phyloP scores from a whole-genome alignment of 257 asterid genomes.

The Jasminum sambac region DNA sequence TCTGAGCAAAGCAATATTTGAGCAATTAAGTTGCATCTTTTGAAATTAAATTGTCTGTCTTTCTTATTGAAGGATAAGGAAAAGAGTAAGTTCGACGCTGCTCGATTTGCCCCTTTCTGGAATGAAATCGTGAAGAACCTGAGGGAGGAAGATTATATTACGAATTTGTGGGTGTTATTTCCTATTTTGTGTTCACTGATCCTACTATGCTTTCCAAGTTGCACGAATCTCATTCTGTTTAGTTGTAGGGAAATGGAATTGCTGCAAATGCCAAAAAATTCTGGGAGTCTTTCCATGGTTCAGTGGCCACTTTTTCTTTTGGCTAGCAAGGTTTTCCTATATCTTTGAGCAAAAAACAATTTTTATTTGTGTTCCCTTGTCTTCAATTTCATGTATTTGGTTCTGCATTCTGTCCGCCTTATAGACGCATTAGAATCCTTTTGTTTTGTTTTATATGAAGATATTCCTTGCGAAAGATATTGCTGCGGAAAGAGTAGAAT shows the following conservation, averaged over 20 bases:
- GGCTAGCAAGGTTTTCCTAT: constrained; percentile 79
- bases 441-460: constrained; percentile 33
- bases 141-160: constrained; percentile 92
- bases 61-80: constrained; percentile 52
- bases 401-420: constrained; percentile 14
- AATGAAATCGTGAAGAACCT: constrained; percentile 82
- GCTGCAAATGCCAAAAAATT: constrained; percentile 88
- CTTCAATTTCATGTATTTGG: constrained; percentile 22
- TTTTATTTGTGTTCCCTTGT: constrained; percentile 14
- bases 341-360: constrained; percentile 17
- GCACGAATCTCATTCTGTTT: constrained; percentile 14
- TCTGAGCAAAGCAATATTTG: constrained; percentile 10
- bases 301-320: constrained; percentile 99
- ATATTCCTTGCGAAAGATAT: constrained; percentile 90
- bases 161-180: constrained; percentile 60
- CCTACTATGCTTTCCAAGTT: constrained; percentile 16
- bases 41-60: constrained; percentile 23
- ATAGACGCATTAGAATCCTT: constrained; percentile 14
- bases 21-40: constrained; percentile 21
- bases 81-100: constrained; percentile 73
- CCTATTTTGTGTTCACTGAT: constrained; percentile 16
- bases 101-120: constrained; percentile 95
- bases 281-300: constrained; percentile 63
- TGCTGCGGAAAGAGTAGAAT: constrained; percentile 75
- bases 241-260: constrained; percentile 82